These are phyloP conservation scores for Colletotrichum aenigma DNA, from an alignment of 2,329 filamentous ascomycete species.

Conservation along the genomic window DNA sequence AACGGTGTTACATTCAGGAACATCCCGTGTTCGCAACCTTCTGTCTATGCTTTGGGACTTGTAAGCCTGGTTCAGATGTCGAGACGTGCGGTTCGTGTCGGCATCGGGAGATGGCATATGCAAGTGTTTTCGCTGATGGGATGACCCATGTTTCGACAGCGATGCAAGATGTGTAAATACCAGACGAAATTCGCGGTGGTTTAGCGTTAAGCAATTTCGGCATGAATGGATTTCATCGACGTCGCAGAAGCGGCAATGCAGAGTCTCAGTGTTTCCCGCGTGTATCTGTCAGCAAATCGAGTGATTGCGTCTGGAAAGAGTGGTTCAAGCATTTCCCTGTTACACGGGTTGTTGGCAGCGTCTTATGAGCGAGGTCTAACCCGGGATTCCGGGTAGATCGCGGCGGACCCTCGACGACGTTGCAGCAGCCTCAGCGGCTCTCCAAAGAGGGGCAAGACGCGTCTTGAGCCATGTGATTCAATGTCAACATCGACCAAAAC, in stretches of 20 bases:
- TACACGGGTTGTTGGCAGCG: not conserved
- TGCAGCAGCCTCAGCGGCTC: not conserved
- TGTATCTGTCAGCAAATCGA: not conserved
- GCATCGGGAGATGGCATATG: not conserved
- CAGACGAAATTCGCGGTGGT: not conserved
- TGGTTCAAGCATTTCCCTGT: not conserved
- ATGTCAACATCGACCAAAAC: not conserved
- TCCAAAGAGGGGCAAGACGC: not conserved
- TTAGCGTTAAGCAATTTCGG: not conserved
- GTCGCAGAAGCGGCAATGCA: not conserved
- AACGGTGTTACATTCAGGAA: not conserved
- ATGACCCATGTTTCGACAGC: not conserved
- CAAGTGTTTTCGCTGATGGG: not conserved
- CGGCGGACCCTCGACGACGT: not conserved
- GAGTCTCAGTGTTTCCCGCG: not conserved
- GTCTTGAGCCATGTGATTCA: not conserved
- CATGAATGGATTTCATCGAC: not conserved
- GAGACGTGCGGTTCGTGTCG: not conserved
- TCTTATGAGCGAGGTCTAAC: not conserved
- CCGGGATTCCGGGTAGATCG: not conserved
- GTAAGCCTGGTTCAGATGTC: not conserved
- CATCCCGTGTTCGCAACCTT: not conserved
- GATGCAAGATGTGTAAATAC: not conserved
- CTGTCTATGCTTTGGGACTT: not conserved
- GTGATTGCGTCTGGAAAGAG: not conserved